phyloP scores from a whole-genome alignment of 1,284 basidiomycete species.

The Cryptococcus sp. region DNA sequence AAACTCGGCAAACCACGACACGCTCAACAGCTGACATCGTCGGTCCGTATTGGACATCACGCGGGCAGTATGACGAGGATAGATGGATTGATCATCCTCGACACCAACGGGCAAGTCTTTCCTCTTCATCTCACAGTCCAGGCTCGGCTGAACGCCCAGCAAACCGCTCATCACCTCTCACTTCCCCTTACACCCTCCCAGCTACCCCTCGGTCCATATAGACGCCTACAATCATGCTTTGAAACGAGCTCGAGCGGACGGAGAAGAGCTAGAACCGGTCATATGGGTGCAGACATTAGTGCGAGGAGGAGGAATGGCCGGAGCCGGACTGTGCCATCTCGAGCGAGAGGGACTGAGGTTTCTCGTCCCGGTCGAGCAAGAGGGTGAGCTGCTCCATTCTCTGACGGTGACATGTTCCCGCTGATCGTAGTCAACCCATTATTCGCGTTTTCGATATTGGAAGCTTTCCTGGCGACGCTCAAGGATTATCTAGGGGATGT shows the following conservation, averaged over 20 bases:
- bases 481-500: conserved; percentile 78
- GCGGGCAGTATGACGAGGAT: conserved; percentile 51
- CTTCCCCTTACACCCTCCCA: conserved; percentile 69
- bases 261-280: conserved; percentile 27
- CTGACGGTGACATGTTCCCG: neutral
- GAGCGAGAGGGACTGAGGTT: conserved; percentile 66
- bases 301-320: conserved; percentile 22
- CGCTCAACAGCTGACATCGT: no score
- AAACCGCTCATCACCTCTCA: conserved; percentile 86
- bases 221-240: conserved; percentile 75
- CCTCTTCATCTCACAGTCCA: neutral
- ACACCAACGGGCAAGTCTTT: conserved; percentile 62
- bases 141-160: conserved; percentile 48
- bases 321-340: conserved; percentile 57
- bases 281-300: conserved; percentile 40
- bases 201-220: conserved; percentile 78
- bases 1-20: no score
- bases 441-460: conserved; percentile 81
- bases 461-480: conserved; percentile 75
- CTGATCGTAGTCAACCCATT: conserved; percentile 68
- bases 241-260: conserved; percentile 48
- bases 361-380: conserved; percentile 69
- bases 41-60: no score
- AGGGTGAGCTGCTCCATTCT: conserved; percentile 27
- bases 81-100: conserved; percentile 85